Evolutionary conservation across 1,139 yeast species (phyloP), one percentile per base, ranked within the genome.

Genomic region (Zygosaccharomyces pseudobailii): DNA sequence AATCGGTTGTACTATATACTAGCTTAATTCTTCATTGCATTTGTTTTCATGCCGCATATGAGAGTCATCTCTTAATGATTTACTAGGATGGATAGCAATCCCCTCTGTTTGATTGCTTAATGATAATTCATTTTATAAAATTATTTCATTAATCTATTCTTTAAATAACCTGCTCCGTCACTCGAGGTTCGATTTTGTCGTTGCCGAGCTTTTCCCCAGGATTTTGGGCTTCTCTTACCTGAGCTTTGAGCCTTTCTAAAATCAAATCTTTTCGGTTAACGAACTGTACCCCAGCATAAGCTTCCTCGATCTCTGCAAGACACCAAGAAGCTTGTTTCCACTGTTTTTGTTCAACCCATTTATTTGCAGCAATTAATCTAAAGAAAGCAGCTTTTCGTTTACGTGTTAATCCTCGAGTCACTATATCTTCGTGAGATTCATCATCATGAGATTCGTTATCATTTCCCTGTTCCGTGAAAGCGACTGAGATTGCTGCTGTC

Each of bases 331-430:
- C 62, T 40, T 60, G 66, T 23, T 56, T 50, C 63, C 65, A 60
- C 44, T 62, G 62, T 31, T 55, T 53, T 43, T 62, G 64, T 49
- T 62, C 65, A 2, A 71, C 70, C 89, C 96, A 84, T 59, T 85
- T 87, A 48, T 79, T 79, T 4, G 90, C 84, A 0, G 96, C 83
- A 23, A 90, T 66, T 19, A 89, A 66, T 57, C 78, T 76, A 90
- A 96, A 90, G 30, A 90, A 72, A 0, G 88, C 80, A 1, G 92
- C 81, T 60, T 87, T 88, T 48, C 97, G 74, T 45, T 68, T 68
- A 48, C 95, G 72, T 1, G 85, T 76, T 34, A 79, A 61, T 0
- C 88, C 89, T 30, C 74, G 63, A 0, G 72, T 69, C 3, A 71
- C 68, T 48, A 71, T 63, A 31, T 69, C 66, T 53, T 79, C 79